Base-by-base conservation (phyloP, 2,329 filamentous ascomycete species). In the Colletotrichum coccodes region DNA sequence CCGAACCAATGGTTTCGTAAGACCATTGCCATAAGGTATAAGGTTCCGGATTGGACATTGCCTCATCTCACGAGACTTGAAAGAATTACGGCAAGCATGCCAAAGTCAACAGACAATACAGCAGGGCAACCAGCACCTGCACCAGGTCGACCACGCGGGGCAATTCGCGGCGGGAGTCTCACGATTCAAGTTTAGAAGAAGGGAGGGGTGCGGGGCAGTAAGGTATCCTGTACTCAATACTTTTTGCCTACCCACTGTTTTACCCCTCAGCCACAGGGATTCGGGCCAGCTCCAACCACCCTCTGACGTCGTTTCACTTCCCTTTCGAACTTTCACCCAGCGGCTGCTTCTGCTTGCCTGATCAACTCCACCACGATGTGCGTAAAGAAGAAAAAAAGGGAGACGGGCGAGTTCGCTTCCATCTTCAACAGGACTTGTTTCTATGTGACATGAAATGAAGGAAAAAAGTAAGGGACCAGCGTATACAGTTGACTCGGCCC, bases 191-290 rank as follows among this genome's bases (percentile, higher is more conserved):
- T 30, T 34, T n/a, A n/a, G n/a, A n/a, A n/a, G n/a, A 34, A 11
- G 8, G n/a, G 30, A 59, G 30, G 50, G 12, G 52, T 56, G 59
- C 52, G 60, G 64, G 60, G 52, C 52, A 64, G 12, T 34, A 34
- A 21, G 18, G n/a, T 52, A 47, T 46, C 21, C 16, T n/a, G 28
- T 44, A 46, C 12, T 34, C 11, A 6, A 11, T 47, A 58, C 54
- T 32, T 23, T 18, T 26, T 12, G 26, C 44, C 40, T 18, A 32
- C 21, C 47, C 28, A 40, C 36, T 30, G 32, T 18, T 53, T 53
- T 63, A 67, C 64, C 64, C 64, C 64, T 63, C 64, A 63, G 59
- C 16, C 52, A 36, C 54, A 56, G 49, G 61, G 65, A 49, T 50
- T 23, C 40, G 16, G 18, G 47, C 16, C 18, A 30, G 60, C 61